Evolutionary conservation across 139 green algal species (phyloP), one percentile per base, ranked within the genome.

Genomic region (Coelastrella sp.): DNA sequence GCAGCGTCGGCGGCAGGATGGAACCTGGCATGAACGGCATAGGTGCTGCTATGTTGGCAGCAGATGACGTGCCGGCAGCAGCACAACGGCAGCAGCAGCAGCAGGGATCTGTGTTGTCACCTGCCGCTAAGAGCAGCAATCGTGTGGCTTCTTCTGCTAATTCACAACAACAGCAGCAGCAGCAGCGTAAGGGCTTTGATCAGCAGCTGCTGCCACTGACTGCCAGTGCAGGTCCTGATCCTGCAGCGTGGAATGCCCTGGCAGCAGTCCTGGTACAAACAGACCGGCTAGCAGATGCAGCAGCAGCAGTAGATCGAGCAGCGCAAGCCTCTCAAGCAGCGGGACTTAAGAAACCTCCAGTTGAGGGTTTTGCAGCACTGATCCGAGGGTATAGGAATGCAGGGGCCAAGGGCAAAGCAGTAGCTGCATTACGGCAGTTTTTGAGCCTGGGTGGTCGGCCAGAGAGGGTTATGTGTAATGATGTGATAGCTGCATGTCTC

Each of bases 381-480:
- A 53, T 96, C 27, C 69, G 68, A 2, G 81, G 68, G 13, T 86
- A 86, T 50, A 53, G 80, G 21, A 43, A 79, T 30, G 35, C 66
- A 13, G 80, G 80, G 13, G 35, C 35, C 27, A 74, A 84, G 32
- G 40, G 17, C 15, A 41, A 38, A 41, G 60, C 78, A 8, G 78
- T 84, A 3, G 57, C 60, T 23, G 79, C 64, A 3, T 79, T 96
- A 32, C 71, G 86, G 8, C 82, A 79, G 15, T 95, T 96, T 68
- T 66, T 92, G 79, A 83, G 85, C 21, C 60, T 83, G 1, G 92
- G 93, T 30, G 93, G 91, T 15, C 41, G 62, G 37, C 91, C 93
- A 5, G 86, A 91, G 35, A 81, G 82, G 19, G 88, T 86, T 48
- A 93, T 96, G 90, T 89, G 92, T n/a, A 88, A 94, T 51, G 66